Evolutionary conservation across 495 filamentous ascomycete genomes (phyloP).

Genomic region (Rhizodiscina lignyota): DNA sequence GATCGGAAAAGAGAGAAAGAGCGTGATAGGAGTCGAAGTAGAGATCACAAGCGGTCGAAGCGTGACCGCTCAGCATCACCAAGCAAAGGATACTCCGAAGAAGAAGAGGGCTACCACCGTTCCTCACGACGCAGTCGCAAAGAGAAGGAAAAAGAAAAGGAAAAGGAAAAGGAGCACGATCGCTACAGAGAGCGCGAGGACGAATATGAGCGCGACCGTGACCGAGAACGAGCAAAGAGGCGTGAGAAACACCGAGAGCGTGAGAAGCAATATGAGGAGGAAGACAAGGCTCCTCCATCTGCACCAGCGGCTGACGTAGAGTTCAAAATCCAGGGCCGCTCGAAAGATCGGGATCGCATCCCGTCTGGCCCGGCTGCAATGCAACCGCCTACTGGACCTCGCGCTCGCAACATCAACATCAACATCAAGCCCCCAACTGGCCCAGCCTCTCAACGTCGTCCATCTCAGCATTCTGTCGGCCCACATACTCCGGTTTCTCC

Average conservation of each 20-base stretch:
- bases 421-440: slow-evolving; percentile 8
- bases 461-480: not conserved
- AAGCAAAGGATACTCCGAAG: slow-evolving; percentile 20
- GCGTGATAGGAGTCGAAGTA: slow-evolving; percentile 23
- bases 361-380: slow-evolving; percentile 1
- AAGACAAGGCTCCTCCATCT: not conserved
- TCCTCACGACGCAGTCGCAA: slow-evolving; percentile 25
- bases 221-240: slow-evolving; percentile 11
- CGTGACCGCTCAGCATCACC: slow-evolving; percentile 33
- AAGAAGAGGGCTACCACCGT: slow-evolving; percentile 17
- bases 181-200: slow-evolving; percentile 10
- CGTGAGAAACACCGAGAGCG: not conserved
- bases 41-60: slow-evolving; percentile 24
- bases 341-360: slow-evolving; percentile 6
- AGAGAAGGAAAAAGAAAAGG: slow-evolving; percentile 15
- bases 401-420: slow-evolving; percentile 1
- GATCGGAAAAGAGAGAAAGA: slow-evolving; percentile 25
- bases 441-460: slow-evolving; percentile 10
- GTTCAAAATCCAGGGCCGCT: slow-evolving; percentile 21
- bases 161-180: slow-evolving; percentile 6
- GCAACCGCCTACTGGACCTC: slow-evolving; percentile 6
- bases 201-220: slow-evolving; percentile 3
- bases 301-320: slow-evolving; percentile 7
- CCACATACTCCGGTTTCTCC: not conserved
- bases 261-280: slow-evolving; percentile 9